phyloP scores from a whole-genome alignment of 495 filamentous ascomycete genomes.

The Tuber brumale region DNA sequence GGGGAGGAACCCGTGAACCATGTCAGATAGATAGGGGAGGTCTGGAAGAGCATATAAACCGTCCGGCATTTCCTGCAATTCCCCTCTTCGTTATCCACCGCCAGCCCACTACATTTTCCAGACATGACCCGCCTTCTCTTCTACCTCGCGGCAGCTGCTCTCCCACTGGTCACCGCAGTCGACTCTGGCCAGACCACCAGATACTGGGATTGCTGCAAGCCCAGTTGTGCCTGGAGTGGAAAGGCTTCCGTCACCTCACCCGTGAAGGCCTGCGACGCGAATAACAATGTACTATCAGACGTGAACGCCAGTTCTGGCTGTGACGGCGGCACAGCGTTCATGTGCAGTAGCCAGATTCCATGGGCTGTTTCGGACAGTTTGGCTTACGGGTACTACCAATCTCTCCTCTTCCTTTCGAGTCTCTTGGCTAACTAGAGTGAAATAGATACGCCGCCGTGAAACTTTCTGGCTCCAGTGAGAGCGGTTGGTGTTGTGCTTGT shows the following conservation, averaged over 20 bases:
- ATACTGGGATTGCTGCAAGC: constrained; percentile 69
- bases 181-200: constrained; percentile 40
- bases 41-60: background rate
- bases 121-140: constrained; percentile 23
- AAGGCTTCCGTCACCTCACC: constrained; percentile 49
- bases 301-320: constrained; percentile 45
- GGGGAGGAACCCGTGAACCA: background rate
- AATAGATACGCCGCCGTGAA: constrained; percentile 49
- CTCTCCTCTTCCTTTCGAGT: background rate
- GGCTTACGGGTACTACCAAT: constrained; percentile 55
- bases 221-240: constrained; percentile 57
- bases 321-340: constrained; percentile 55
- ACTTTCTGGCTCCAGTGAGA: constrained; percentile 51
- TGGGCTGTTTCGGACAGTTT: constrained; percentile 55
- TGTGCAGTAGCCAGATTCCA: constrained; percentile 58
- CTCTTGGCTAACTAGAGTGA: background rate
- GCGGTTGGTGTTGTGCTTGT: constrained; percentile 60
- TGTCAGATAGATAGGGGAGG: background rate
- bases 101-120: background rate
- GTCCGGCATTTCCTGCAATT: background rate
- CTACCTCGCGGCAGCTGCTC: constrained; percentile 10
- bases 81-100: background rate
- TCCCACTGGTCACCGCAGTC: constrained; percentile 22
- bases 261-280: constrained; percentile 54
- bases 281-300: constrained; percentile 47